These are phyloP conservation scores for Alternaria burnsii DNA, from an alignment of 2,329 filamentous ascomycete genomes.

Conservation along the genomic window DNA sequence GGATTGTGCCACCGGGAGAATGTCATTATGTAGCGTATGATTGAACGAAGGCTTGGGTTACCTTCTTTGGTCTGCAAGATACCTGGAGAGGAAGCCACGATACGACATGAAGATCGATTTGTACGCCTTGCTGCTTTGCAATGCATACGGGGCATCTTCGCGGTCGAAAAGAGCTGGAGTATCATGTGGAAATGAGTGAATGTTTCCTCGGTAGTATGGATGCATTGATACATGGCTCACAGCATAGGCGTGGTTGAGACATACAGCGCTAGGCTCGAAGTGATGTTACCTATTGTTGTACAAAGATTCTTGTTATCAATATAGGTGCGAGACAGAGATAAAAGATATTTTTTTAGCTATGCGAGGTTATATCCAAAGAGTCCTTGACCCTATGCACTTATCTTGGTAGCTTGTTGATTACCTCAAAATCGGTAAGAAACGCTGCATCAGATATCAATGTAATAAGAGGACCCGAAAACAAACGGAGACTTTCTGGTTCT, in stretches of 20 bases:
- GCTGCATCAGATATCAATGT: not conserved
- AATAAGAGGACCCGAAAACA: not conserved
- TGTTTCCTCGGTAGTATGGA: not conserved
- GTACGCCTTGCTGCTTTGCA: not conserved
- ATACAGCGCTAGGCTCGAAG: not conserved
- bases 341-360: not conserved
- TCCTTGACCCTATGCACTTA: not conserved
- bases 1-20: not conserved
- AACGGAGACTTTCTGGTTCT: not conserved
- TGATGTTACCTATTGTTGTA: not conserved
- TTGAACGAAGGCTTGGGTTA: not conserved
- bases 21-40: not conserved
- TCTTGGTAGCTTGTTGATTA: not conserved
- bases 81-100: not conserved
- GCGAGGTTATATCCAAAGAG: not conserved
- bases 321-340: not conserved
- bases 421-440: not conserved
- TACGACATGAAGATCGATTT: not conserved
- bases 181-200: not conserved
- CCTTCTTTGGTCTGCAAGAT: not conserved
- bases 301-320: not conserved
- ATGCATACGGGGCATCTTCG: not conserved
- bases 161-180: not conserved
- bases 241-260: not conserved
- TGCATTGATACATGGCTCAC: not conserved